Base-by-base conservation (phyloP, 2,329 filamentous ascomycete species). In the Paracamarosporium sp. region DNA sequence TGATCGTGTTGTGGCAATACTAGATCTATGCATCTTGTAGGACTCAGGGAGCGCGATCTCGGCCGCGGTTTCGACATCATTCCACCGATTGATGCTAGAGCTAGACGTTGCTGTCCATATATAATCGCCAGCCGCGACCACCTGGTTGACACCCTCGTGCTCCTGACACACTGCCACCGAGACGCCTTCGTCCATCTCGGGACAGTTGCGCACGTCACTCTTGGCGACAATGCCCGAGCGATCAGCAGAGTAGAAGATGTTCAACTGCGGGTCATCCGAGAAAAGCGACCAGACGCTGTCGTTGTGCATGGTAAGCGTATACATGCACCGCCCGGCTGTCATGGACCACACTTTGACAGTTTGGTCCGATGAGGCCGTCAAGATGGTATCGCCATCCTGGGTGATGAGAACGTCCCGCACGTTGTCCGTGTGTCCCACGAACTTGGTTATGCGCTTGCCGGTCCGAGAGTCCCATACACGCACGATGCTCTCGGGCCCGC, bases 341-440 rank as follows among this genome's bases (percentile, higher is more conserved):
- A 98, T 89, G 65, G 93, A 97, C 95, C 95, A 99, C 56, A 98
- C 88, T 80, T 99, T 99, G 80, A 99, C 90, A 0, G 95, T 98
- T 78, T 96, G 93, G 75, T 99, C 95, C 1, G 94, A 94, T 67
- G 93, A 97, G 13, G 92, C 93, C 0, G 94, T 97, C 83, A 99
- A 86, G 66, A 99, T 91, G 38, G 88, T 96, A 72, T 97, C 93
- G 36, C 92, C 93, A 58, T 91, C 88, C 65, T 94, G 88, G 68
- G 92, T 96, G 63, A 99, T 88, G 51, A 99, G 82, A 61, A 99
- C 93, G 66, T 94, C 90, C 46, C 95, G 88, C 64, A 99, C 89
- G 65, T 94, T 97, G 81, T 96, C 93, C 20, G 94, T 96, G 75
- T 99, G 95, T 5, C 95, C 95, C 22, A 98, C 92, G 64, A 99